Base-by-base conservation (phyloP, 768 basidiomycete genomes). In the Hygrocybe coccinea region DNA sequence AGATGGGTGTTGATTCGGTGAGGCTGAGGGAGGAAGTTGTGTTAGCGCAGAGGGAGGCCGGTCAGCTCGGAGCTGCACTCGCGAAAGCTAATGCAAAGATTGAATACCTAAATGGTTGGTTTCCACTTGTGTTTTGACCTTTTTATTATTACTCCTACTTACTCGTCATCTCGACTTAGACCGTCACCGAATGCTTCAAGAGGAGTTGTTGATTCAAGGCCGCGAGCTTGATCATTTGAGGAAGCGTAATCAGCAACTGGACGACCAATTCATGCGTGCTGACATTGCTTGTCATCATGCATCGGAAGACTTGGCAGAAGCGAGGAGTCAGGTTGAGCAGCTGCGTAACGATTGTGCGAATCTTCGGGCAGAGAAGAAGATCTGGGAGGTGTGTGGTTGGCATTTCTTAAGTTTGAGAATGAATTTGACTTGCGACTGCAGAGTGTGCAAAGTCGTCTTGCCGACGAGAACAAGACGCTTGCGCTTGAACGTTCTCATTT, bases 341-440 rank as follows among this genome's bases (percentile, higher is more conserved):
- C 73, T 93, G 37, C 83, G 91, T 9, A 91, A 89, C 60, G 95
- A 97, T 62, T 82, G 78, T 59, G 88, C 90, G 2, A 95, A 91
- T 67, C 79, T 97, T 15, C 84, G 88, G 41, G 94, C 93, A 0
- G 95, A 98, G 79, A 95, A 92, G 76, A 87, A 84, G 64, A 89
- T 95, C 35, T 92, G 89, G 87, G 90, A 91, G 85, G 92, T 90
- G 51, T 33, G 79, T 65, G 1, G 34, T 25, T 34, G n/a, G 36
- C 35, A 1, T 25, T 34, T 3, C 22, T 19, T 24, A 5, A 11
- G 19, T 37, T 22, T 57, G 21, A 5, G 7, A 35, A 15, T 56
- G n/a, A 51, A 6, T 38, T n/a, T 64, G 45, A 64, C 50, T 43
- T 22, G 50, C n/a, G 49, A 37, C 4, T 46, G 15, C 59, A 93